Evolutionary conservation across 768 basidiomycete species (phyloP).

Genomic region (Coprinellus micaceus): DNA sequence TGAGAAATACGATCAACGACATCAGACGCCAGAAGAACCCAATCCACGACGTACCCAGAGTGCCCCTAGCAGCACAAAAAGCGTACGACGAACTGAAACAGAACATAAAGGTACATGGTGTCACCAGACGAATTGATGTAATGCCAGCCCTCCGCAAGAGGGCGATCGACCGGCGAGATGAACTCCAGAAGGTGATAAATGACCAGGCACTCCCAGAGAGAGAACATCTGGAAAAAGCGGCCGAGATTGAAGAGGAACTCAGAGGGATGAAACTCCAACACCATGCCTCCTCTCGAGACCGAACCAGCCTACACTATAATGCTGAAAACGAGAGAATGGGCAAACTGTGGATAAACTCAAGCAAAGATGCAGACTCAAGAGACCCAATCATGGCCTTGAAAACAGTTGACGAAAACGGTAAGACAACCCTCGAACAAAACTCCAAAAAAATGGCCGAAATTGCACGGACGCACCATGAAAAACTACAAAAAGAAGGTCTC

Average conservation of each 20-base stretch:
- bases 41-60: not conserved
- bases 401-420: not conserved
- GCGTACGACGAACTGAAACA: not conserved
- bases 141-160: not conserved
- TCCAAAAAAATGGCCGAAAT: slow-evolving; percentile 31
- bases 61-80: not conserved
- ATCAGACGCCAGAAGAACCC: not conserved
- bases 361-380: slow-evolving; percentile 2
- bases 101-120: not conserved
- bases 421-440: slow-evolving; percentile 13
- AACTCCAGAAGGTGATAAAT: not conserved
- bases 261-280: not conserved
- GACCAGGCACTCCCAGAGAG: not conserved
- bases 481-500: slow-evolving; percentile 21
- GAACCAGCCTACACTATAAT: not conserved
- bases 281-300: not conserved
- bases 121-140: not conserved
- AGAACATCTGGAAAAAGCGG: not conserved
- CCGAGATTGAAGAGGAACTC: not conserved
- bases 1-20: not conserved
- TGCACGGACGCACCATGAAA: slow-evolving; percentile 23
- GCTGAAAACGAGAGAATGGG: slow-evolving; percentile 9
- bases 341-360: slow-evolving; percentile 4
- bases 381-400: slow-evolving; percentile 6
- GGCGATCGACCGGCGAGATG: not conserved